These are phyloP conservation scores for Cyberlindnera amylophila DNA, from an alignment of 805 yeast genomes.

Conservation along the genomic window DNA sequence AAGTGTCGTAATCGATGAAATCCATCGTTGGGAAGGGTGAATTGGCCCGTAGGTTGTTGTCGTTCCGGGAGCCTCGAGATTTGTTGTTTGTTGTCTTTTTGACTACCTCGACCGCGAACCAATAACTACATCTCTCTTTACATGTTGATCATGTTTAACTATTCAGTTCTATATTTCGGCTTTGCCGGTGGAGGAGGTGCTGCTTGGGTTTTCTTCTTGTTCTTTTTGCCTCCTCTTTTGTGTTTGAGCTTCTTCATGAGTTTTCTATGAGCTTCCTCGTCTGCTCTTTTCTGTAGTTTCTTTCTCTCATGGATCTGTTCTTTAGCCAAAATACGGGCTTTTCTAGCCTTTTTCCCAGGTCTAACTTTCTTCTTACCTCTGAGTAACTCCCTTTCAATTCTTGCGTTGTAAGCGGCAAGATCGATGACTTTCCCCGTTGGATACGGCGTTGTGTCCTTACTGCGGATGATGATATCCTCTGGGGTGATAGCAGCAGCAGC, in stretches of 20 bases:
- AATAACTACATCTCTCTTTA: background rate
- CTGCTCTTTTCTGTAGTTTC: conserved; percentile 8
- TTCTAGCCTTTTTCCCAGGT: conserved; percentile 27
- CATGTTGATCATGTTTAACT: too few species aligned
- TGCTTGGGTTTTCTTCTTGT: conserved; percentile 21
- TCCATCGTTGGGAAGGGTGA: too few species aligned
- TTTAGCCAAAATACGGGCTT: conserved; percentile 12
- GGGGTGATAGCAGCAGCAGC: conserved; percentile 16
- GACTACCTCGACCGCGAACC: background rate
- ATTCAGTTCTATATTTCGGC: conserved; percentile 20
- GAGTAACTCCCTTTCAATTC: conserved; percentile 12
- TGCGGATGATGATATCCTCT: conserved; percentile 14
- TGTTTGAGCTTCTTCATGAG: conserved; percentile 22
- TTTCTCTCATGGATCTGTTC: conserved; percentile 11
- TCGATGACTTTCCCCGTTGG: conserved; percentile 17
- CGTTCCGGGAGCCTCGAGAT: too few species aligned
- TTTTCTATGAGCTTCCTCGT: conserved; percentile 16
- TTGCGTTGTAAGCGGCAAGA: conserved; percentile 15
- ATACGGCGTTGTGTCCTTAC: conserved; percentile 2
- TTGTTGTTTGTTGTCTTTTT: background rate
- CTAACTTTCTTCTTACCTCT: conserved; percentile 16
- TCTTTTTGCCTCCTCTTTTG: conserved; percentile 26
- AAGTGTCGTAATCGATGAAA: conserved; percentile 27
- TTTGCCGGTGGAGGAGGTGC: conserved; percentile 1
- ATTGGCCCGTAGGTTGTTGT: too few species aligned